Percentiles rank a stretch among this genome's conserved stretches.
Conservation (phyloP, 495 filamentous ascomycete genomes). For the Aspergillus olivimuriae region DNA sequence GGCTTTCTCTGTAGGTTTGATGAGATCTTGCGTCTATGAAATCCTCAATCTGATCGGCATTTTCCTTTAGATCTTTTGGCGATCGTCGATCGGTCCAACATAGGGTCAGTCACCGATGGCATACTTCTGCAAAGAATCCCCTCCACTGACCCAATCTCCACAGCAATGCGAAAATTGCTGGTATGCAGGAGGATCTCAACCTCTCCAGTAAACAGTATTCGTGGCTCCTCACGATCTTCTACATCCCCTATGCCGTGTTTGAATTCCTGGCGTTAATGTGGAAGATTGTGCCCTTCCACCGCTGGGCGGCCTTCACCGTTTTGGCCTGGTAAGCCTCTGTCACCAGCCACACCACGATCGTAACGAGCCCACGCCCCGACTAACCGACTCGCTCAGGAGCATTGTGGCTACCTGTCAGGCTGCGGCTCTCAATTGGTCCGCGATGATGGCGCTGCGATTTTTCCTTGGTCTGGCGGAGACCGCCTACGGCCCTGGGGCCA, state of each 20-base stretch:
- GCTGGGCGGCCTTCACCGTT: conserved; percentile 43
- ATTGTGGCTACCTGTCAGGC: conserved; percentile 56
- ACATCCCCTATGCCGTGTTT: conserved; percentile 57
- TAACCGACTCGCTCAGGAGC: conserved; percentile 33
- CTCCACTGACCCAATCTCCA: too few relatives aligned
- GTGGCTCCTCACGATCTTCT: conserved; percentile 78
- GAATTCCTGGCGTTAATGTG: conserved; percentile 68
- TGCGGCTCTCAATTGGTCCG: conserved; percentile 52
- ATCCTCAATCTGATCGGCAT: conserved; percentile 8
- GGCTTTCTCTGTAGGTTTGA: conserved; percentile 44
- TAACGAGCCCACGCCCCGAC: background rate
- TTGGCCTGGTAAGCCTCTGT: conserved; percentile 37
- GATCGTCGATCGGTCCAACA: conserved; percentile 65
- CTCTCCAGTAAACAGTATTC: conserved; percentile 48
- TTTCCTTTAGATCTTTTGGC: conserved; percentile 51
- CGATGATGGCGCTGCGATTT: conserved; percentile 61
- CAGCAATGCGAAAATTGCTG: conserved; percentile 62
- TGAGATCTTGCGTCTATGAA: background rate
- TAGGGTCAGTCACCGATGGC: conserved; percentile 42
- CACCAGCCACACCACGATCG: background rate
- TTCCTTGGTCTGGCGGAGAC: conserved; percentile 61
- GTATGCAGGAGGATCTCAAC: conserved; percentile 47
- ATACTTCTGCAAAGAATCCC: too few relatives aligned
- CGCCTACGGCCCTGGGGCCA: conserved; percentile 62
- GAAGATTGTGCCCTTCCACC: conserved; percentile 57